phyloP scores from a whole-genome alignment of 129 eudicot genomes.

The Ambrosia artemisiifolia region DNA sequence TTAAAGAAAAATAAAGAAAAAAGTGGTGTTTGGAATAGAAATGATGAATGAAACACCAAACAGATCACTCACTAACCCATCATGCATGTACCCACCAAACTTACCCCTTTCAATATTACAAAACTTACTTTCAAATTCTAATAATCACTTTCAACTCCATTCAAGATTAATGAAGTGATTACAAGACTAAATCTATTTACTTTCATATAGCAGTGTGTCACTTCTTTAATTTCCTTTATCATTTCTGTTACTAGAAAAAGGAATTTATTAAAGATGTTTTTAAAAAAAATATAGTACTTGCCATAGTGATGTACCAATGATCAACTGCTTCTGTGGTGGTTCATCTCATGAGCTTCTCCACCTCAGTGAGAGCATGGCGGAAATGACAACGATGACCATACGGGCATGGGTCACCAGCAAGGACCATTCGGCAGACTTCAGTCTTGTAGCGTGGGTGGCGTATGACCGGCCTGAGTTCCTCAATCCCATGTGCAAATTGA shows the following conservation, averaged over 20 bases:
- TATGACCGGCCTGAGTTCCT: conserved; percentile 78
- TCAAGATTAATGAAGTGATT: conserved; percentile 19
- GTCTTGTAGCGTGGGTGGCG: conserved; percentile 99
- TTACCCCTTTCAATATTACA: conserved; percentile 13
- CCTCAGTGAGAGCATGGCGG: conserved; percentile 75
- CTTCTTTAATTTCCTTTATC: conserved; percentile 4
- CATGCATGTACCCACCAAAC: conserved; percentile 28
- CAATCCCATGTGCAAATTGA: conserved; percentile 90
- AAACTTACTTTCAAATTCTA: conserved; percentile 17
- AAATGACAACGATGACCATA: conserved; percentile 98
- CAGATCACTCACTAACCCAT: conserved; percentile 11
- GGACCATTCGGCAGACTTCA: conserved; percentile 92
- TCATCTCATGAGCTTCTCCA: conserved; percentile 57
- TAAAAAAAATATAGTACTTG: conserved; percentile 20
- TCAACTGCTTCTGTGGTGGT: conserved; percentile 24
- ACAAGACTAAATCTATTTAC: conserved; percentile 30
- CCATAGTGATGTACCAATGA: conserved; percentile 16
- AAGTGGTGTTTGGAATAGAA: neutral
- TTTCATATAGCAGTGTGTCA: conserved; percentile 3
- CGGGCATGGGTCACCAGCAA: conserved; percentile 71
- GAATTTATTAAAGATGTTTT: conserved; percentile 31
- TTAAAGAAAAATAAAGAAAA: neutral
- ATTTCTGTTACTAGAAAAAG: conserved; percentile 27
- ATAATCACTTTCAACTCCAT: conserved; percentile 18
- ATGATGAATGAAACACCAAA: conserved; percentile 23